Percentiles rank a stretch among this genome's conserved stretches.
phyloP scores from a whole-genome alignment of 1,284 basidiomycete species.

The Rhodofomes roseus region DNA sequence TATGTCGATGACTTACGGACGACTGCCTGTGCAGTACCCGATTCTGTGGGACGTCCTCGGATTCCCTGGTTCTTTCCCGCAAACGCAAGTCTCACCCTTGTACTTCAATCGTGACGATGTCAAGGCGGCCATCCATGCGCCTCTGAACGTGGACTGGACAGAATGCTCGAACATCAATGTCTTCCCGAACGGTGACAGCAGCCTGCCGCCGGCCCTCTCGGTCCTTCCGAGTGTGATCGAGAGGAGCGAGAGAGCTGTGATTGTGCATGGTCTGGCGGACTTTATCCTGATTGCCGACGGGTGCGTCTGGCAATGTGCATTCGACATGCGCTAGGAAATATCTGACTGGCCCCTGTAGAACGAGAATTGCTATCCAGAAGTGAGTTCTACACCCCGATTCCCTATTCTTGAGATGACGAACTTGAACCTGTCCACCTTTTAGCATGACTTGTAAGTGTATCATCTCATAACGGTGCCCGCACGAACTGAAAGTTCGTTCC shows the following conservation, averaged over 20 bases:
- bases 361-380: conserved; percentile 67
- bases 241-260: conserved; percentile 65
- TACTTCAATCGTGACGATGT: conserved; percentile 74
- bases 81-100: conserved; percentile 39
- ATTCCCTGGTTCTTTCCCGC: conserved; percentile 66
- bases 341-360: conserved; percentile 29
- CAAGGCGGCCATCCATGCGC: conserved; percentile 72
- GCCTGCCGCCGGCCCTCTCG: conserved; percentile 56
- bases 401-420: no score
- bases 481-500: neutral
- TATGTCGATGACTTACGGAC: neutral
- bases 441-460: conserved; percentile 13
- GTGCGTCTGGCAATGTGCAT: conserved; percentile 30
- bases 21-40: conserved; percentile 39
- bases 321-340: neutral
- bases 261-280: conserved; percentile 71
- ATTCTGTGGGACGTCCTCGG: conserved; percentile 75
- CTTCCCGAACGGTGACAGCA: conserved; percentile 58
- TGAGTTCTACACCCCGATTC: conserved; percentile 28
- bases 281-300: conserved; percentile 71
- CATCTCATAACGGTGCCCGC: neutral
- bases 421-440: neutral
- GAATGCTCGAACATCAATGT: conserved; percentile 61
- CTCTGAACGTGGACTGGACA: conserved; percentile 53
- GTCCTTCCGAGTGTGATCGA: conserved; percentile 74